Evolutionary conservation across 1,139 yeast species (phyloP).

Genomic region (Groenewaldozyma auringiensis): DNA sequence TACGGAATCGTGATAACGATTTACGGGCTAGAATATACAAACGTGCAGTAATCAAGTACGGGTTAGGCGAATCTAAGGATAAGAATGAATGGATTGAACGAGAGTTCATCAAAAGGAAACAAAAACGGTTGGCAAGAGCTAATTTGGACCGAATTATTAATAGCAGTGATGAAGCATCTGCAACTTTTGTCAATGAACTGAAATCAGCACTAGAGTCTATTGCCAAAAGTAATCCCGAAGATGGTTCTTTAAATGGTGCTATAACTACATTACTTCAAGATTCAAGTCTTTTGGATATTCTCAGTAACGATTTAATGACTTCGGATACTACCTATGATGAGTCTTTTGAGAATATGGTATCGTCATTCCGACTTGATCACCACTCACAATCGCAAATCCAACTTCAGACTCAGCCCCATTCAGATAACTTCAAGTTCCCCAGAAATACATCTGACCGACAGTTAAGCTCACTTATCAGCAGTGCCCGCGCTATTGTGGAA

Average conservation of each 20-base stretch:
- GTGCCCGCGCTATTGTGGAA: background rate
- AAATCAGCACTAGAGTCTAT: conserved; percentile 17
- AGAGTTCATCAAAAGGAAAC: conserved; percentile 61
- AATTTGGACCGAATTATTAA: background rate
- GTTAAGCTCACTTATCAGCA: background rate
- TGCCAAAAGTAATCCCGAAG: conserved; percentile 13
- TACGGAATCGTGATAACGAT: conserved; percentile 82
- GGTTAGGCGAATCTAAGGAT: conserved; percentile 49
- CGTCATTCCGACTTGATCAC: background rate
- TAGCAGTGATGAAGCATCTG: background rate
- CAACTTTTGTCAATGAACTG: conserved; percentile 6
- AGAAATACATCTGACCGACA: background rate
- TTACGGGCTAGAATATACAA: conserved; percentile 67
- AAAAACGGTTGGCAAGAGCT: conserved; percentile 42
- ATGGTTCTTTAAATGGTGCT: conserved; percentile 22
- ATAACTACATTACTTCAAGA: conserved; percentile 23
- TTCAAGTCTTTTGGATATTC: conserved; percentile 21
- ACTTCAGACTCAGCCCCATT: background rate
- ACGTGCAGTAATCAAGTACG: conserved; percentile 62
- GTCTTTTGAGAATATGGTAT: background rate
- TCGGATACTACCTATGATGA: background rate
- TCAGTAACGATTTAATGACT: conserved; percentile 5
- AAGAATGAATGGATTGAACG: conserved; percentile 66
- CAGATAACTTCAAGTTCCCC: background rate
- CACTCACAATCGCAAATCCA: too few relatives aligned